Evolutionary conservation across 1,284 basidiomycete genomes (phyloP), one percentile per base, ranked within the genome.

Genomic region (Moesziomyces globuligerus): DNA sequence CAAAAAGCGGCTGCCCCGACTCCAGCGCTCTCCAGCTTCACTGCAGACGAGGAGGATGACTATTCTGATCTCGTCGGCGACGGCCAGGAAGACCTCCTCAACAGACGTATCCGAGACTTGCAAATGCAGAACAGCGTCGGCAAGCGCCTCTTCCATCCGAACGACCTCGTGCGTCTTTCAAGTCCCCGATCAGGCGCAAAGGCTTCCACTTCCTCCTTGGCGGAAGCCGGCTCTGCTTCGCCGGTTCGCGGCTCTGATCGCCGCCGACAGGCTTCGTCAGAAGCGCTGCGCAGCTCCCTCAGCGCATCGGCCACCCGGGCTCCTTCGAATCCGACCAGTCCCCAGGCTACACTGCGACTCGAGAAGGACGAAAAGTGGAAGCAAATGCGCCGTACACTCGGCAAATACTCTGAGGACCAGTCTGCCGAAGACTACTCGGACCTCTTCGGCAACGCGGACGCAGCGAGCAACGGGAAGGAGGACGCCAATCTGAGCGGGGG

Each of bases 21-120:
- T 3, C 32, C 59, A 17, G 32, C 47, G 8, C 50, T 66, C 4
- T 46, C 57, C 18, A 50, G 47, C 50, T 66, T 61, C 18, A 51
- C 52, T 0, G 52, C 45, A 4, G 61, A 72, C 15, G 65, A 96
- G 3, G 57, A 45, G 34, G 70, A 72, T n/a, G 68, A 97, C 83
- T 79, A 76, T 46, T 79, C 77, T 4, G 77, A 79, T 23, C 57
- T 79, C 20, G 67, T 73, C 3, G 51, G 62, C 8, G 74, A 74
- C 20, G 75, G 57, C 7, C 71, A 77, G 32, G 75, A 78, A 15
- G 47, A 53, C 20, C 54, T 62, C 3, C 57, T 79, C 29, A 62
- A 57, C 38, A 40, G 54, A 32, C 68, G 74, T 18, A 71, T 79
- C 40, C 68, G 64, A 20, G 72, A 74, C 15, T 48, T 76, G 3